Base-by-base conservation (phyloP, 2,329 filamentous ascomycete genomes). In the Pyrenophora teres region DNA sequence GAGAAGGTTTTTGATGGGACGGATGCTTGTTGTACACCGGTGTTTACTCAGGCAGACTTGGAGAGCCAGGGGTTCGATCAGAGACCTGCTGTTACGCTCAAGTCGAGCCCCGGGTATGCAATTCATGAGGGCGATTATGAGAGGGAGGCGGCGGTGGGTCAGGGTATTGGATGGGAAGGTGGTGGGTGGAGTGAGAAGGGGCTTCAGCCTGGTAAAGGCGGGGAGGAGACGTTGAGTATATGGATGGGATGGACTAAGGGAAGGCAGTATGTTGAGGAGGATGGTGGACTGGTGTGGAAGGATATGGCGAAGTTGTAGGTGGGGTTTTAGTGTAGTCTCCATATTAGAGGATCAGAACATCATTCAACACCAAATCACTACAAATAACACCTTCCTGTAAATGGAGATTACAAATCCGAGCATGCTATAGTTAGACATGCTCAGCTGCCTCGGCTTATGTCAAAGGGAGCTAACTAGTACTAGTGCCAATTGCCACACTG, bases 21-120 rank as follows among this genome's bases (percentile, higher is more conserved):
- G 0, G 93, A 97, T 75, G 93, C 93, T 1, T 97, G 93, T 72
- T 91, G 88, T 57, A 91, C 90, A n/a, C 93, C 93, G 0, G 89
- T 97, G 1, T 77, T 96, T 36, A 86, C 86, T 30, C 89, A 91
- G 59, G 67, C 62, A 0, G 92, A 96, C 74, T 77, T 96, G 37
- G 83, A 90, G 65, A 59, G 70, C n/a, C 75, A 71, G 16, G 81
- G 80, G 0, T 85, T 87, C 40, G 88, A 92, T 59, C 88, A 90
- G 75, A 75, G 89, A 54, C 88, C 89, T 1, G 75, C 81, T 1
- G 88, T 92, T 8, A 85, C 85, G 31, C 73, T 97, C 65, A 81
- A 79, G 32, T 80, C 78, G 19, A 92, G 89, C 9, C 92, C 92
- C 0, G 86, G 82, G 16, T 74, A 86, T 40, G 86, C 86, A 0